A percentile compares a stretch with the other conserved stretches of the same genome.
Evolutionary conservation across 208 protist species (phyloP).

Genomic region (Leishmania guyanensis): DNA sequence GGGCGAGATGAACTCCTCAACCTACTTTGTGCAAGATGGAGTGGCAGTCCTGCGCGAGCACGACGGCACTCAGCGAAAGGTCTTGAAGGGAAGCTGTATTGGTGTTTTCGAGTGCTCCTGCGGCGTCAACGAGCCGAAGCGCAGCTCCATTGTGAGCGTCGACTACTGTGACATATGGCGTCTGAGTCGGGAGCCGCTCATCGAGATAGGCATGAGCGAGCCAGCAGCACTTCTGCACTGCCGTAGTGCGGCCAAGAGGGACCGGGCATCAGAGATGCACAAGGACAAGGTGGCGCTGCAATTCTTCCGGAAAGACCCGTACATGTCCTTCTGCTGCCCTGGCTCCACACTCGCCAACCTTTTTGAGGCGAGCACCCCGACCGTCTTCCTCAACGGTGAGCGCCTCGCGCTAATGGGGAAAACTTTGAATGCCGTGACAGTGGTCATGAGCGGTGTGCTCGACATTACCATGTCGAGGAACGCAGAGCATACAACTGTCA

Average conservation of each 20-base stretch:
- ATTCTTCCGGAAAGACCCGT: slow-evolving; percentile 65
- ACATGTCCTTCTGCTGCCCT: slow-evolving; percentile 64
- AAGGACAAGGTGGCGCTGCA: slow-evolving; percentile 35
- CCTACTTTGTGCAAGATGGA: slow-evolving; percentile 88
- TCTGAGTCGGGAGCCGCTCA: slow-evolving; percentile 65
- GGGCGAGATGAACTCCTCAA: slow-evolving; percentile 71
- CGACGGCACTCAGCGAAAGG: slow-evolving; percentile 30
- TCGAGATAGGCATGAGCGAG: slow-evolving; percentile 88
- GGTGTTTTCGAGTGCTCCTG: slow-evolving; percentile 90
- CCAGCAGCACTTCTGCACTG: slow-evolving; percentile 82
- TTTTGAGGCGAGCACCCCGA: slow-evolving; percentile 62
- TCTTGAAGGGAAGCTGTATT: slow-evolving; percentile 75
- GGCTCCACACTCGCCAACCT: slow-evolving; percentile 40
- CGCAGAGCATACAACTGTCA: slow-evolving; percentile 46
- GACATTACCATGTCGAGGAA: slow-evolving; percentile 64
- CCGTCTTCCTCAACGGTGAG: slow-evolving; percentile 80
- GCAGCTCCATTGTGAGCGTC: slow-evolving; percentile 68
- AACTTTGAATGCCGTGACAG: slow-evolving; percentile 53
- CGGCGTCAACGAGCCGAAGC: slow-evolving; percentile 83
- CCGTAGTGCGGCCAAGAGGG: slow-evolving; percentile 61
- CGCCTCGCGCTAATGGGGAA: slow-evolving; percentile 74
- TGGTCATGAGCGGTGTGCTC: slow-evolving; percentile 65
- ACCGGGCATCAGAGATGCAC: slow-evolving; percentile 59
- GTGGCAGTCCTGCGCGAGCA: slow-evolving; percentile 56
- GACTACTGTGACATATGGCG: slow-evolving; percentile 91